phyloP scores from a whole-genome alignment of 2,329 filamentous ascomycete species.

The Exophiala viscosa region DNA sequence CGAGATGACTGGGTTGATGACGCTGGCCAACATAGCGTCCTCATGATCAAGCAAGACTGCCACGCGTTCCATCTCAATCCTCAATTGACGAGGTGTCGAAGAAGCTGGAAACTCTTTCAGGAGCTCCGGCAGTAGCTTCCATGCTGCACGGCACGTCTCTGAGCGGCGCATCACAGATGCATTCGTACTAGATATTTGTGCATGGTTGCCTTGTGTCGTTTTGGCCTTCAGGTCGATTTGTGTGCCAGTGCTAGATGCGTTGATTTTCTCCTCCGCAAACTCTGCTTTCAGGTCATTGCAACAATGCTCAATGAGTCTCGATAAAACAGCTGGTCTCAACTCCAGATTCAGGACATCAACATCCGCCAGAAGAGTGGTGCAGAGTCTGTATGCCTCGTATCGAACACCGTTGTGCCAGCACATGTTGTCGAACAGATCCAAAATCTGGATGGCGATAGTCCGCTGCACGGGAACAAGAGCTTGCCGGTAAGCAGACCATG shows the following conservation, averaged over 20 bases:
- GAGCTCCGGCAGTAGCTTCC: constrained; percentile 58
- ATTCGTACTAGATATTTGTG: background rate
- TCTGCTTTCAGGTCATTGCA: constrained; percentile 62
- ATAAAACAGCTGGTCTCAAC: constrained; percentile 60
- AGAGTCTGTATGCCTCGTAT: constrained; percentile 56
- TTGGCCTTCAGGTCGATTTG: background rate
- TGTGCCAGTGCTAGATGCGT: background rate
- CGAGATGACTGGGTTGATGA: constrained; percentile 70
- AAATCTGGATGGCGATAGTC: constrained; percentile 65
- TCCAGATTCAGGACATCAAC: constrained; percentile 66
- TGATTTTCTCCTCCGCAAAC: background rate
- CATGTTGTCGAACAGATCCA: constrained; percentile 64
- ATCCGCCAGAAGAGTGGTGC: constrained; percentile 56
- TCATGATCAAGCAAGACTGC: constrained; percentile 68
- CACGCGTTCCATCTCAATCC: constrained; percentile 74
- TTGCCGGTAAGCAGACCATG: constrained; percentile 57
- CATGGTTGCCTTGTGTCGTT: background rate
- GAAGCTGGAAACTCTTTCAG: constrained; percentile 58
- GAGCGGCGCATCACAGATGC: constrained; percentile 14
- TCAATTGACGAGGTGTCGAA: constrained; percentile 48
- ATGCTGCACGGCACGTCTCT: constrained; percentile 55
- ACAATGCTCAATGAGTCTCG: constrained; percentile 60
- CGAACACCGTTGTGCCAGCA: constrained; percentile 53
- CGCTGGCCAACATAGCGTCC: constrained; percentile 73
- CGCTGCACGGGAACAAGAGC: constrained; percentile 59